Evolutionary conservation across 2,329 filamentous ascomycete species (phyloP), one percentile per base, ranked within the genome.

Genomic region (Zymoseptoria crescenta): DNA sequence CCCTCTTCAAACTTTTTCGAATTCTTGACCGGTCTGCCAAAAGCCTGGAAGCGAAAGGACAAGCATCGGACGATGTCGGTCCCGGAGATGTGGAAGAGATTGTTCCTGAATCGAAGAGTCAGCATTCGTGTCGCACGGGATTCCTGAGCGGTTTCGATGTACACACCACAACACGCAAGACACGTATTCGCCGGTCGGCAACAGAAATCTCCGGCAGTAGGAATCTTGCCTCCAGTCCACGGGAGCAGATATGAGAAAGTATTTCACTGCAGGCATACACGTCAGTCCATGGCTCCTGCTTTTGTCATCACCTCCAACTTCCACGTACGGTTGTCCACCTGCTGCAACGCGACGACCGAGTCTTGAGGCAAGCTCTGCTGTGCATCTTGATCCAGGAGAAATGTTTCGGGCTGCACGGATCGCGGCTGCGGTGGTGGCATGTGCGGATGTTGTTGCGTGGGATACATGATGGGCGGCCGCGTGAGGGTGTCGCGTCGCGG

Each of bases 1-100:
- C 94, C 94, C 77, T 99, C 94, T 77, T 99, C 94, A 73, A 99
- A 99, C 77, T 99, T 99, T 81, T 99, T 99, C 49, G 93, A 95
- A 81, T 99, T 99, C 83, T 96, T 97, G 62, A 99, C 94, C 0
- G 94, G 94, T 59, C 94, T 90, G 69, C 94, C 94, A 73, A 99
- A 99, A 55, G 94, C 94, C 79, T 97, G 94, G 79, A 99, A 99
- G 73, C 94, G 84, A 80, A 99, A 99, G 7, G 94, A 95, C 52
- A 99, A 84, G 73, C 94, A 99, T 83, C 94, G 87, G 62, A 99
- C 94, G 72, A 99, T 99, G 76, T 99, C 94, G 68, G 94, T 99
- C 64, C 94, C 94, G 27, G 94, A 97, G 72, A 99, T 96, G 82
- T 99, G 94, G 76, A 99, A 99, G 69, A 99, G 89, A 74, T 96